Base-by-base conservation (phyloP, 2,329 filamentous ascomycete genomes). In the Pseudocercospora crystallina region DNA sequence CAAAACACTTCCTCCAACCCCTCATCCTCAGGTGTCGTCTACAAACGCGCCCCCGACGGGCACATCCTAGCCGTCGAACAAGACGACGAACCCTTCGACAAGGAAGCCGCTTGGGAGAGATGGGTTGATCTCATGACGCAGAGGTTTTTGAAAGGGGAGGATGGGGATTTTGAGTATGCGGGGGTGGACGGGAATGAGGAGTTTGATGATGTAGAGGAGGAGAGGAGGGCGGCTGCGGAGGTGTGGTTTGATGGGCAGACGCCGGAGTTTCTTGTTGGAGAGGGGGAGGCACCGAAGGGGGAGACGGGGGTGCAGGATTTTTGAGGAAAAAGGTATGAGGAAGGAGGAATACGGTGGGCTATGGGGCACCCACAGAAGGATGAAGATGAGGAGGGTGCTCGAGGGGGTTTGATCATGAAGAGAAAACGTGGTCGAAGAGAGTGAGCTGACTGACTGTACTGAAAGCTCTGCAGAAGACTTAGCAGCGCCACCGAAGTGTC, bases 191-290 rank as follows among this genome's bases (percentile, higher is more conserved):
- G 74, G 32, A 84, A 87, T 62, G 84, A 90, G 29, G 83, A 84
- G 14, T 85, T 83, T 49, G 89, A 95, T 66, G 82, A 85, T 69
- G 66, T 71, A 76, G 69, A 78, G 65, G 75, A 81, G 73, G 77
- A 80, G 58, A 77, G 78, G 56, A 71, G 76, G n/a, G 83, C 86
- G 45, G 74, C 75, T 11, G 79, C 92, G 68, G 89, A 95, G 33
- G 78, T 78, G 14, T 95, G 88, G 75, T 91, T 95, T 65, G 88
- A 90, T 15, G 83, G 5, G 86, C 95, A 73, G 85, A 88, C 60
- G 61, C 60, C 44, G 5, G 33, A 51, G 60, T 41, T 68, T 60
- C n/a, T 33, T 50, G 47, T 64, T 2, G 63, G 61, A 14, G 62
- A 73, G 59, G 65, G 65, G 58, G 43, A 65, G 58, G 41, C 57